Evolutionary conservation across 2,329 filamentous ascomycete species (phyloP), one percentile per base, ranked within the genome.

Genomic region (Pseudocercospora ulei): DNA sequence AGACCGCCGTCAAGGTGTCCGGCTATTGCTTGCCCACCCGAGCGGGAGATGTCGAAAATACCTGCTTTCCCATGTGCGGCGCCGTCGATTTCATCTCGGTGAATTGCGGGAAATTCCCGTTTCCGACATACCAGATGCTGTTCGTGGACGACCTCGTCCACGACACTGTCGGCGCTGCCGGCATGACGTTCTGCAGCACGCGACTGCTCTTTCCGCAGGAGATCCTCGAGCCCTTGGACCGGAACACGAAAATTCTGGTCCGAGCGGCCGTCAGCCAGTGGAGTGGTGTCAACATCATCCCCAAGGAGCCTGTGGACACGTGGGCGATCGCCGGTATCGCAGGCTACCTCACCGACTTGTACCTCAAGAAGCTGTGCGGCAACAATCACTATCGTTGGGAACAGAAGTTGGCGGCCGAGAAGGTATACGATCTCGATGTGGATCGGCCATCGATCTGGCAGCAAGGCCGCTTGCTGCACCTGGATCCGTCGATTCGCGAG

Each of bases 381-480:
- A 92, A 92, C 57, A 98, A 98, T 57, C 85, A 94, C 54, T 90
- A 94, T 58, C 74, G 86, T 7, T 96, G 86, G 58, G 78, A 85
- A 23, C 81, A 94, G 62, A 96, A 96, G 62, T 69, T 75, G 23
- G 75, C 84, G 61, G 78, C 85, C 0, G 88, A 98, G 60, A 73
- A 72, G 50, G 75, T 96, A 25, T 82, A 87, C 31, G 77, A 88
- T 40, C 63, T 83, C 42, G 90, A 98, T 57, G 70, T 85, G 37
- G 76, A 81, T 35, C 75, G 90, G 22, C 87, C 88, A 1, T 86
- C 84, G 0, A 70, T 98, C 7, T 78, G 80, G 46, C 78, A 85
- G 20, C 75, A 94, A 33, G 90, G 92, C 13, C 71, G 78, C 17
- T 69, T 80, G 34, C 67, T 96, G 6, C 76, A 83, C 48, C 66